Base-by-base conservation (phyloP, 768 basidiomycete species). In the Mycena sanguinolenta region DNA sequence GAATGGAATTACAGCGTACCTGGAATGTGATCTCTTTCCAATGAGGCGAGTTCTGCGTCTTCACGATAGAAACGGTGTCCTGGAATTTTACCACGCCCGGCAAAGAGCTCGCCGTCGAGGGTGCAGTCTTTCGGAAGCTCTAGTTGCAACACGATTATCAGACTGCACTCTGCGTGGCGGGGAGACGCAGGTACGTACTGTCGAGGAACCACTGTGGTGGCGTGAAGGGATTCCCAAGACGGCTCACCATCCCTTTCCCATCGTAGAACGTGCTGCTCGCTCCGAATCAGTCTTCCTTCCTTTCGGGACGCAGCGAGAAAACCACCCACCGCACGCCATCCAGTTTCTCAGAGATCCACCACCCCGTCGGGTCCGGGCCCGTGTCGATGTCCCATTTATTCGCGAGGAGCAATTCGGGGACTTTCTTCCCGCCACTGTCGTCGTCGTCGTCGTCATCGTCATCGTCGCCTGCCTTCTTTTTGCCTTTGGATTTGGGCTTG, bases 311-410 rank as follows among this genome's bases (percentile, higher is more conserved):
- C n/a, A 25, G 9, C 21, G 17, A 19, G 23, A 53, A 60, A 69
- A 59, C 2, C 23, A 53, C 84, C n/a, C 69, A 89, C 88, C 89
- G 80, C 38, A 90, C 88, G 65, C 89, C 89, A 76, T 90, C 89
- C 58, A 90, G 74, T 75, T 90, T 90, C 73, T 90, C 89, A 3
- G 87, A 88, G 34, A 89, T 84, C 87, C 87, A 89, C 87, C 88
- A 90, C 1, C 88, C 88, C 19, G 84, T 83, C 1, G 88, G 88
- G 73, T 90, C 89, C 23, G 80, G 79, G 0, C 88, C 88, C 28
- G 73, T 86, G 17, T 87, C 87, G 3, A 88, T 65, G 61, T 89
- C 88, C 88, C 88, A 89, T 61, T 88, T 88, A 69, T 84, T 85
- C 0, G 89, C 89, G 0, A 90, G 79, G 60, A 90, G 78, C 2